Percentiles rank a stretch among this genome's conserved stretches.
Conservation (phyloP, 345 rosid species). For the Alliaria petiolata region DNA sequence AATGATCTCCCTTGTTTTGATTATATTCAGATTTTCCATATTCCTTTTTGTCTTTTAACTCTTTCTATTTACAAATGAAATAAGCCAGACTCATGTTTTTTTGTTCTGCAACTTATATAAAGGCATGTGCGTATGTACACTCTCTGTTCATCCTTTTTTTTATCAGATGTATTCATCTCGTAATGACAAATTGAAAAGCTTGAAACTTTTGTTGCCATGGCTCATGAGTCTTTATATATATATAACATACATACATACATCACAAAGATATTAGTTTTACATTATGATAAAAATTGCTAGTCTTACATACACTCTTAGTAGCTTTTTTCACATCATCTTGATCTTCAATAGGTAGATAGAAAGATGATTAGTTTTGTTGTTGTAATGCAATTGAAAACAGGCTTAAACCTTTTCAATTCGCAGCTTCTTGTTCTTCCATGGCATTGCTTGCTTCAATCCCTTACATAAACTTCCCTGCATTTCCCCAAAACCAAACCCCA, state of each 20-base stretch:
- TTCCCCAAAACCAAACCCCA: slow-evolving; percentile 6
- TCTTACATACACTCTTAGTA: slow-evolving; percentile 17
- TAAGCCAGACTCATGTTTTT: slow-evolving; percentile 35
- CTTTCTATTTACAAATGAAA: slow-evolving; percentile 32
- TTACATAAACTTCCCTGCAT: slow-evolving; percentile 56
- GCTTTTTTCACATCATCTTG: not conserved
- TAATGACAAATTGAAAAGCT: slow-evolving; percentile 8
- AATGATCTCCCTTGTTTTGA: not conserved
- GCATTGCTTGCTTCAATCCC: slow-evolving; percentile 66
- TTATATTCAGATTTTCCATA: slow-evolving; percentile 1
- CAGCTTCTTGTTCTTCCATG: slow-evolving; percentile 52
- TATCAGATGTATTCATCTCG: slow-evolving; percentile 12
- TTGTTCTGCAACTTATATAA: slow-evolving; percentile 18
- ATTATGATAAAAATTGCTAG: slow-evolving; percentile 10
- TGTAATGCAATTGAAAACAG: not conserved
- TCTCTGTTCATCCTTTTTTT: not conserved
- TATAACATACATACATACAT: not conserved
- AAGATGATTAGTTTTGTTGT: not conserved
- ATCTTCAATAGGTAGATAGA: not conserved
- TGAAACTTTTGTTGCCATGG: slow-evolving; percentile 7
- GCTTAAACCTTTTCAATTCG: slow-evolving; percentile 39
- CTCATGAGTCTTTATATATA: not conserved
- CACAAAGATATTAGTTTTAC: slow-evolving; percentile 15
- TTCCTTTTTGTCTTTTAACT: slow-evolving; percentile 3
- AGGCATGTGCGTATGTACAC: slow-evolving; percentile 19